Percentiles rank a stretch among this genome's conserved stretches.
Evolutionary conservation across 1,284 basidiomycete species (phyloP).

Genomic region (Austroboletus niveus): DNA sequence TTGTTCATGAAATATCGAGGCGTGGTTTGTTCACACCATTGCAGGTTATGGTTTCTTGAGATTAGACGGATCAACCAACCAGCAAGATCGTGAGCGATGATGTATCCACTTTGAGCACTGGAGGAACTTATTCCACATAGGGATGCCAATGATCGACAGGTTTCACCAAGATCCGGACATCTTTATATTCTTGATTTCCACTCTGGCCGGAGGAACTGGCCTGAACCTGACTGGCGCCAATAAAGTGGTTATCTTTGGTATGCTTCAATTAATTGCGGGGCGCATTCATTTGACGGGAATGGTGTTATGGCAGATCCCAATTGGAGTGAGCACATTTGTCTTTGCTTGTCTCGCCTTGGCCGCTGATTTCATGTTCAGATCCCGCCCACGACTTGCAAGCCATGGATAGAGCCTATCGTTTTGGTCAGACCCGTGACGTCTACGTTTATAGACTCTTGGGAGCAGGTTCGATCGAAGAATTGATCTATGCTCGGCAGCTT

Average conservation of each 20-base stretch:
- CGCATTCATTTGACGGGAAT: neutral
- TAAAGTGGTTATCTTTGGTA: conserved; percentile 84
- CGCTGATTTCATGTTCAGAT: conserved; percentile 42
- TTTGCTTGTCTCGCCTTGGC: neutral
- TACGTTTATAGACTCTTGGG: conserved; percentile 82
- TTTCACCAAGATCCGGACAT: conserved; percentile 76
- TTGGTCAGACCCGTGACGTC: conserved; percentile 87
- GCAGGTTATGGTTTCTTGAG: conserved; percentile 64
- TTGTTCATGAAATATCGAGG: neutral
- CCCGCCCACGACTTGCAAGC: conserved; percentile 86
- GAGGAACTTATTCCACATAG: conserved; percentile 38
- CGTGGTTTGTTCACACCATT: neutral
- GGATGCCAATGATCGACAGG: conserved; percentile 78
- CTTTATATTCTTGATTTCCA: conserved; percentile 80
- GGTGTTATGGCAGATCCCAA: conserved; percentile 64
- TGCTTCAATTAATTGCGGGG: conserved; percentile 19
- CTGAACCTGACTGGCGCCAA: conserved; percentile 77
- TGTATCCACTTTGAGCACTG: neutral
- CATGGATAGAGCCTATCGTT: conserved; percentile 87
- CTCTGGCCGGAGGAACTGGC: conserved; percentile 74
- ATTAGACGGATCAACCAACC: conserved; percentile 71
- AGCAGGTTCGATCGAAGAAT: conserved; percentile 83
- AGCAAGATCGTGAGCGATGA: conserved; percentile 53
- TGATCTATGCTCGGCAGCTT: conserved; percentile 82
- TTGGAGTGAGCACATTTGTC: conserved; percentile 64